A percentile compares a stretch with the other conserved stretches of the same genome.
These are phyloP conservation scores for Beauveria sp. DNA, from an alignment of 2,329 filamentous ascomycete genomes.

Conservation along the genomic window DNA sequence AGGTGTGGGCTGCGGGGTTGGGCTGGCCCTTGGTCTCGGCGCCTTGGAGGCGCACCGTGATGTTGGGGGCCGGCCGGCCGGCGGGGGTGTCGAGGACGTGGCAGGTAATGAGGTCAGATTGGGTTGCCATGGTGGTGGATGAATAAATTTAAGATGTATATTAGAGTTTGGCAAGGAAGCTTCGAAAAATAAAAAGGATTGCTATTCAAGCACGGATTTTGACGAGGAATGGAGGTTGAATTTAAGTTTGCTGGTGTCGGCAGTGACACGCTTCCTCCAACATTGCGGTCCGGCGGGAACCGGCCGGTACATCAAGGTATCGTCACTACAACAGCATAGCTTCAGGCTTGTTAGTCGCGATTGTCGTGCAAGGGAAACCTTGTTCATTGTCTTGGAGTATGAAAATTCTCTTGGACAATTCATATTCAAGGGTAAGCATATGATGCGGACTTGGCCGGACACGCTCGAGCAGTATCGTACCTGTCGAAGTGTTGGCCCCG, in stretches of 20 bases:
- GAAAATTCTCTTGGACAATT: too few species aligned
- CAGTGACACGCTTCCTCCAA: not conserved
- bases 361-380: too few species aligned
- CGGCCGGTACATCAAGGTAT: not conserved
- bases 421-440: too few species aligned
- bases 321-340: too few species aligned
- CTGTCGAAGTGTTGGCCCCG: too few species aligned
- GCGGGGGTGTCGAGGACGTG: slow-evolving; percentile 78
- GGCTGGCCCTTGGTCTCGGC: slow-evolving; percentile 20
- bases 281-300: slow-evolving; percentile 8
- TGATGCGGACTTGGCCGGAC: too few species aligned
- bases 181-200: not conserved
- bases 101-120: slow-evolving; percentile 68
- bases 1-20: not conserved
- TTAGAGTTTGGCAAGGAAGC: too few species aligned
- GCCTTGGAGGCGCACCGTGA: slow-evolving; percentile 59
- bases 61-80: slow-evolving; percentile 58
- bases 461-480: too few species aligned
- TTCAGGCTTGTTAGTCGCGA: too few species aligned
- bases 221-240: not conserved
- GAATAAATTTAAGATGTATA: too few species aligned
- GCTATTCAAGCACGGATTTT: not conserved
- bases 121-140: not conserved
- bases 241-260: too few species aligned
- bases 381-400: too few species aligned